These are phyloP conservation scores for Penicillium manginii DNA, from an alignment of 495 filamentous ascomycete genomes.

Conservation along the genomic window DNA sequence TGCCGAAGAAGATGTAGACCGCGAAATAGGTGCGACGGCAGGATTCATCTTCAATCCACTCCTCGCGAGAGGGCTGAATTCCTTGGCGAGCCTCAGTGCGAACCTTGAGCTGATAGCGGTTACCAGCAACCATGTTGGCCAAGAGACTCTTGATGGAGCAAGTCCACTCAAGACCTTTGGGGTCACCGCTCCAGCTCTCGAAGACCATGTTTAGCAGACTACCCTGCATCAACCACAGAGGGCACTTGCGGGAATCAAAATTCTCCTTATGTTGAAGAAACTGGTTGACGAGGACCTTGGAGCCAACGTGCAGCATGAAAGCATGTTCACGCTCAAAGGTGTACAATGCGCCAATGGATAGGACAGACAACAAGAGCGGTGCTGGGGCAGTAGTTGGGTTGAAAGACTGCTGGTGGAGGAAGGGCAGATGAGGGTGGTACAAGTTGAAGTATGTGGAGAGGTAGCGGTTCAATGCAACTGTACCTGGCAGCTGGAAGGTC, in stretches of 20 bases:
- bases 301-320: constrained; percentile 95
- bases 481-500: constrained; percentile 83
- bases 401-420: constrained; percentile 94
- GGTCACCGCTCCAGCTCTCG: constrained; percentile 98
- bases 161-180: constrained; percentile 97
- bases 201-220: constrained; percentile 98
- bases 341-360: constrained; percentile 96
- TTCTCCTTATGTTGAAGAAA: constrained; percentile 98
- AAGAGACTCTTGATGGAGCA: constrained; percentile 98
- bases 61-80: constrained; percentile 72
- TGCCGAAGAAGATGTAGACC: constrained; percentile 99
- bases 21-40: constrained; percentile 97
- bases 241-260: constrained; percentile 98
- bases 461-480: constrained; percentile 81
- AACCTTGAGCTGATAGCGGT: constrained; percentile 92
- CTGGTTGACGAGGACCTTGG: constrained; percentile 94
- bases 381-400: constrained; percentile 75
- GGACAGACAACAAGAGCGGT: constrained; percentile 82
- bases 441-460: constrained; percentile 94
- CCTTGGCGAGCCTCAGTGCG: constrained; percentile 87
- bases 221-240: constrained; percentile 96
- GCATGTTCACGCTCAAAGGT: constrained; percentile 96
- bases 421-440: constrained; percentile 96
- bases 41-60: constrained; percentile 97
- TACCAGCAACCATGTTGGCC: constrained; percentile 97